Evolutionary conservation across 1,284 basidiomycete genomes (phyloP).

Genomic region (Athelia psychrophila): DNA sequence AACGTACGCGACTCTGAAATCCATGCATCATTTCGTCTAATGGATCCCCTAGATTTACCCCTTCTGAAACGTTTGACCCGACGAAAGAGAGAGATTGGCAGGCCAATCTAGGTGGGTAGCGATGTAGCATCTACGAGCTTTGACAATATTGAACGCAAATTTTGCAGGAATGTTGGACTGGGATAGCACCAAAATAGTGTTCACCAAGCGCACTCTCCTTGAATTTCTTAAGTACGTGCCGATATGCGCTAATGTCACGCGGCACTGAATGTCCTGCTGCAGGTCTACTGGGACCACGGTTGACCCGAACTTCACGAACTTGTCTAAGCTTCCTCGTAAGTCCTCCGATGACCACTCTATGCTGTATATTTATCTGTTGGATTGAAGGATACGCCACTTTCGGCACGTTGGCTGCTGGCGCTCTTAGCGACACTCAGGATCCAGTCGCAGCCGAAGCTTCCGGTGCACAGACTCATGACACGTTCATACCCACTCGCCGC

Average conservation of each 20-base stretch:
- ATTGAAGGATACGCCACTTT: constrained; percentile 28
- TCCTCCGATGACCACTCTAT: constrained; percentile 2
- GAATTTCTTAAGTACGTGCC: constrained; percentile 64
- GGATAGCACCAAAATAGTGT: constrained; percentile 68
- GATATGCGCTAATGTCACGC: constrained; percentile 11
- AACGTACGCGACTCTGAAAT: constrained; percentile 7
- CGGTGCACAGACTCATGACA: not conserved
- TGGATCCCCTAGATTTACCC: constrained; percentile 48
- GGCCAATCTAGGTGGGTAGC: constrained; percentile 50
- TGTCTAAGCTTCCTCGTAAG: constrained; percentile 68
- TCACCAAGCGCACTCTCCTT: constrained; percentile 68
- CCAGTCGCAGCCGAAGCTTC: not conserved
- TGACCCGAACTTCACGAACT: constrained; percentile 68
- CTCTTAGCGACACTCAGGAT: constrained; percentile 9
- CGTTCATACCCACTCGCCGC: not conserved
- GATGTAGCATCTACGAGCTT: not conserved
- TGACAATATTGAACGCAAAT: not conserved
- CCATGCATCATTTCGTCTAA: not conserved
- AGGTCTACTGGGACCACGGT: constrained; percentile 70
- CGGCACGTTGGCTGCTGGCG: constrained; percentile 23
- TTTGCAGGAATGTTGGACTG: constrained; percentile 69
- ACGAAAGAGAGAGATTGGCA: constrained; percentile 71
- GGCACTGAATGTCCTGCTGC: constrained; percentile 14
- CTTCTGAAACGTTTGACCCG: constrained; percentile 49
- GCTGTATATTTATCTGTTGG: not conserved